Evolutionary conservation across 352 stramenopile genomes (phyloP).

Genomic region (Paralagenidium karlingii): DNA sequence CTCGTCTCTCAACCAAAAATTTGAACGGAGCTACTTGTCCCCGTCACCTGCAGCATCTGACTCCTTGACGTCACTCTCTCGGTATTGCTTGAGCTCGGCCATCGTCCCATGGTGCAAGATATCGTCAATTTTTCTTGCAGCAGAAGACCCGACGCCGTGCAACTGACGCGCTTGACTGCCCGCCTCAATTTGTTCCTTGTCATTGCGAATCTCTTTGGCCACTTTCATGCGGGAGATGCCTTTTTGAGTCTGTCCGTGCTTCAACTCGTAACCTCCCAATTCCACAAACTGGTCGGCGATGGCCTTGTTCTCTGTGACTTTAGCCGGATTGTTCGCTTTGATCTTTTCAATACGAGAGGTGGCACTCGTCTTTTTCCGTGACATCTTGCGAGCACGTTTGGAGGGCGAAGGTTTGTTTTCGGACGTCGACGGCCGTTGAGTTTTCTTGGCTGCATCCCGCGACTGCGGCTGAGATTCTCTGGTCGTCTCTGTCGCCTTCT

Average conservation of each 20-base stretch:
- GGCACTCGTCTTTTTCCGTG: neutral
- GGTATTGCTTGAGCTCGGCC: constrained; percentile 12
- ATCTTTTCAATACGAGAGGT: constrained; percentile 12
- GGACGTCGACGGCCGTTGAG: neutral
- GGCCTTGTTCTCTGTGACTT: constrained; percentile 28
- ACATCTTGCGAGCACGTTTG: neutral
- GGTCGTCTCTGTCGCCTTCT: constrained; percentile 1
- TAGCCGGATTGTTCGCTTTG: constrained; percentile 17
- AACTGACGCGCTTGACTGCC: constrained; percentile 38
- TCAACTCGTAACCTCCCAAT: constrained; percentile 43
- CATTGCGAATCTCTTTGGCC: constrained; percentile 35
- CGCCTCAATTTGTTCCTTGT: constrained; percentile 27
- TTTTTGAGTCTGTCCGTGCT: constrained; percentile 26
- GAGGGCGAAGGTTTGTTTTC: neutral
- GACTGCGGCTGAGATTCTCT: neutral
- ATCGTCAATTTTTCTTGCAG: constrained; percentile 42
- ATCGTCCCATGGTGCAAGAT: constrained; percentile 41
- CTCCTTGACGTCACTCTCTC: too few relatives aligned
- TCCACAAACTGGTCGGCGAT: constrained; percentile 45
- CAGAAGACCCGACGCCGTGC: constrained; percentile 24
- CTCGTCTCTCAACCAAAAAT: too few relatives aligned
- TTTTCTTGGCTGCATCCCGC: neutral
- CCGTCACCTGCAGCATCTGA: too few relatives aligned
- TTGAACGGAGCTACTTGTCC: too few relatives aligned
- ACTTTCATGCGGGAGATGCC: constrained; percentile 41